phyloP scores from a whole-genome alignment of 805 yeast species.

The Nakazawaea laoshanensis region DNA sequence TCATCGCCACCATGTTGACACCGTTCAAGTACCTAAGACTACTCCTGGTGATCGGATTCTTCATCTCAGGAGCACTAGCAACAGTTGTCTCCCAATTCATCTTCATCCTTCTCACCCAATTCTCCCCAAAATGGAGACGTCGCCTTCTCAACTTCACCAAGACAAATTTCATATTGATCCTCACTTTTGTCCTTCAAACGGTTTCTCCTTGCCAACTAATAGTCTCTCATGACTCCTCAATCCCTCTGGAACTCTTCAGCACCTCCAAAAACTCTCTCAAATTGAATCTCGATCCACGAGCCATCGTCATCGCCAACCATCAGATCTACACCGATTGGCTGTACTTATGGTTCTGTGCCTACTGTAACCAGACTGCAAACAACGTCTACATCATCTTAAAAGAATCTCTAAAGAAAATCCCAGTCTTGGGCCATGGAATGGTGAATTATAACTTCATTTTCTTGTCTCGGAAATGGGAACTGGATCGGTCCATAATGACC shows the following conservation, averaged over 20 bases:
- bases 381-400: slow-evolving; percentile 69
- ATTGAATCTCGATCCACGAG: slow-evolving; percentile 17
- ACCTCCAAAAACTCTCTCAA: slow-evolving; percentile 16
- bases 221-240: slow-evolving; percentile 36
- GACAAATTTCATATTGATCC: slow-evolving; percentile 43
- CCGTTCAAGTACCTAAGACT: slow-evolving; percentile 18
- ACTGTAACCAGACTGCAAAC: slow-evolving; percentile 58
- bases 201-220: slow-evolving; percentile 45
- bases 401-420: slow-evolving; percentile 60
- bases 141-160: slow-evolving; percentile 46
- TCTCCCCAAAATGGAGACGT: slow-evolving; percentile 27
- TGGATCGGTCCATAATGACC: slow-evolving; percentile 53
- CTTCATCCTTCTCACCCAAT: slow-evolving; percentile 23
- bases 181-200: slow-evolving; percentile 40
- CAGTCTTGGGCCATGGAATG: slow-evolving; percentile 86
- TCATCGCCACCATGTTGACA: slow-evolving; percentile 10
- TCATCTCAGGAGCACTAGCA: slow-evolving; percentile 30
- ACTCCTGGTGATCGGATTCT: slow-evolving; percentile 16
- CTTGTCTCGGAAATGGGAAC: slow-evolving; percentile 79
- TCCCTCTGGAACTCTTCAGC: slow-evolving; percentile 25
- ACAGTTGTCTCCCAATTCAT: slow-evolving; percentile 38
- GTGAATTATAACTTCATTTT: slow-evolving; percentile 66
- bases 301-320: slow-evolving; percentile 74
- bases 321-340: slow-evolving; percentile 95
- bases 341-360: slow-evolving; percentile 78